phyloP scores from a whole-genome alignment of 2,329 filamentous ascomycete genomes.

The Colletotrichum musicola region DNA sequence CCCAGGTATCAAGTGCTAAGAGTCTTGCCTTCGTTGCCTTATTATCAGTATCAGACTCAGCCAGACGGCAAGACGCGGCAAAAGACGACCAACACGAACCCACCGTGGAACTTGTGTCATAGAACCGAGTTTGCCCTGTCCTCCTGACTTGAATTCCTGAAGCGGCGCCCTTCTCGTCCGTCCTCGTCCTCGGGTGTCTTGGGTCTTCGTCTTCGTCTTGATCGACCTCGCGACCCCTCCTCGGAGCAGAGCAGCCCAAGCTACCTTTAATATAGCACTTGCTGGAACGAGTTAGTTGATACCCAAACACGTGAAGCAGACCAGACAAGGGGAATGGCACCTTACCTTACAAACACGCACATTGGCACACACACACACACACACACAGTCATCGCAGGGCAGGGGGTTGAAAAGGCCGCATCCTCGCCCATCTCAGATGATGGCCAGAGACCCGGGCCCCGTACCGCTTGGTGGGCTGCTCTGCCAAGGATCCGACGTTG shows the following conservation, averaged over 20 bases:
- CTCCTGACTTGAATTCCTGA: too few species aligned
- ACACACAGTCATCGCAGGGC: too few species aligned
- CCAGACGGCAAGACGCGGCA: too few species aligned
- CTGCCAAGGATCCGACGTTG: too few species aligned
- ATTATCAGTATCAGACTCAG: background rate
- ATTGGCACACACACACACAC: background rate
- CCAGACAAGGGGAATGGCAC: background rate
- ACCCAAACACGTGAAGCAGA: background rate
- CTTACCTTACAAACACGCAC: background rate
- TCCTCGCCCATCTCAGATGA: background rate
- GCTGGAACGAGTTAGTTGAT: background rate
- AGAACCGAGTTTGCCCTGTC: too few species aligned
- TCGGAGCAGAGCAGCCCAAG: background rate
- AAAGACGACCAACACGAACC: background rate
- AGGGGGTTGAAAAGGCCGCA: background rate
- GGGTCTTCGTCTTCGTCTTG: too few species aligned
- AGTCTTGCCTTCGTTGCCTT: too few species aligned
- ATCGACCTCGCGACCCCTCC: too few species aligned
- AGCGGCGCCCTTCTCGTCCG: too few species aligned
- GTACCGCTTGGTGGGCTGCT: too few species aligned
- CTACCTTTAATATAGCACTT: conserved; percentile 6
- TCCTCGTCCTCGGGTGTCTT: background rate
- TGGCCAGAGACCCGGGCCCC: too few species aligned
- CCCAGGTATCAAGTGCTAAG: too few species aligned
- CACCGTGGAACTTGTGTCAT: background rate